These are phyloP conservation scores for Wickerhamomyces subpelliculosus DNA, from an alignment of 805 yeast species.

Conservation along the genomic window DNA sequence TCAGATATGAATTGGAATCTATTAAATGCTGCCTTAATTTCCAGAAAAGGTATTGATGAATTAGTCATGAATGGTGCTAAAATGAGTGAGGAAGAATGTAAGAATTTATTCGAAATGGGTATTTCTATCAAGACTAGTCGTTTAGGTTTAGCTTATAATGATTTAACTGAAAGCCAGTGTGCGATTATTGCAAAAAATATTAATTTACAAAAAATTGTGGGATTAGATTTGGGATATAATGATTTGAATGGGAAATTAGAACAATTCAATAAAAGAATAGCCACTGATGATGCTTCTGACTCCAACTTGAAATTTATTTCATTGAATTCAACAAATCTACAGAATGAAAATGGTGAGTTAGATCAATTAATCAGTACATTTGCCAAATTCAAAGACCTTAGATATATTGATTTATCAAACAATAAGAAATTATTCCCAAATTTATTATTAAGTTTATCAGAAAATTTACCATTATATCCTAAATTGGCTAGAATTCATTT, in stretches of 20 bases:
- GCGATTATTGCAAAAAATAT: conserved; percentile 56
- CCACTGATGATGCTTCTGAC: conserved; percentile 17
- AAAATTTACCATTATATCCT: conserved; percentile 65
- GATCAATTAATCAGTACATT: conserved; percentile 37
- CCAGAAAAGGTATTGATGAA: conserved; percentile 76
- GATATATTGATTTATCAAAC: conserved; percentile 71
- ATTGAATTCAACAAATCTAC: conserved; percentile 57
- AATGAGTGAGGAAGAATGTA: conserved; percentile 46
- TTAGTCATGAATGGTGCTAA: conserved; percentile 78
- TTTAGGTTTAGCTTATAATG: conserved; percentile 78
- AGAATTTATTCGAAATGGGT: conserved; percentile 57
- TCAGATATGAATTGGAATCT: conserved; percentile 80
- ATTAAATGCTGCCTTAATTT: conserved; percentile 66
- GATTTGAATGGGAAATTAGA: conserved; percentile 39
- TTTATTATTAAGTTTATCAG: conserved; percentile 42
- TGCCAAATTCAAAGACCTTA: conserved; percentile 49
- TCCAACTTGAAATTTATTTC: conserved; percentile 42
- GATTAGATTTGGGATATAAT: conserved; percentile 81
- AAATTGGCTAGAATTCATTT: conserved; percentile 59
- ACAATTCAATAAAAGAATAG: conserved; percentile 20
- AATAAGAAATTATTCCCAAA: conserved; percentile 66
- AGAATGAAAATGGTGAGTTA: conserved; percentile 25
- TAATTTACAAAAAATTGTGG: conserved; percentile 39
- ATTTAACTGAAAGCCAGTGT: conserved; percentile 51
- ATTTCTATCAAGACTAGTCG: conserved; percentile 49